A percentile compares a stretch with the other conserved stretches of the same genome.
Evolutionary conservation across 2,329 filamentous ascomycete species (phyloP).

Genomic region (Bipolaris oryzae): DNA sequence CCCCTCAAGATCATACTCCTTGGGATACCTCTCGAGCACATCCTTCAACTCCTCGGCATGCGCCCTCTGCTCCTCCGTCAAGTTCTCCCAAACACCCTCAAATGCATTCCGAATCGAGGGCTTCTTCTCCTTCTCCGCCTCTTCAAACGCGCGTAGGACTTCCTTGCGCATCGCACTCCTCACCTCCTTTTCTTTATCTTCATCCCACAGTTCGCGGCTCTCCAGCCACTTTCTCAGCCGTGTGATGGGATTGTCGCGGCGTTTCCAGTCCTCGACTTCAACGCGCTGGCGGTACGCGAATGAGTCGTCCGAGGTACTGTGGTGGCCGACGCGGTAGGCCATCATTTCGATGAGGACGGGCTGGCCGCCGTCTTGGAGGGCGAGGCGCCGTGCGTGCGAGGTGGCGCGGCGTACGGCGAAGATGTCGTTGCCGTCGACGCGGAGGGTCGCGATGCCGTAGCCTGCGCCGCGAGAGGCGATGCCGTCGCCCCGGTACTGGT

Average conservation of each 20-base stretch:
- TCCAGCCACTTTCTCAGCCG: slow-evolving; percentile 91
- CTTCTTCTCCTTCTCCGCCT: slow-evolving; percentile 82
- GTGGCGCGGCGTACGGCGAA: slow-evolving; percentile 86
- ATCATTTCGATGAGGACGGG: slow-evolving; percentile 93
- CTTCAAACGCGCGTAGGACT: slow-evolving; percentile 80
- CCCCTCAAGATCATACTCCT: slow-evolving; percentile 84
- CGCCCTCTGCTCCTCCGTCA: slow-evolving; percentile 76
- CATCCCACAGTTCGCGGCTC: slow-evolving; percentile 80
- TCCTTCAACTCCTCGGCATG: slow-evolving; percentile 79
- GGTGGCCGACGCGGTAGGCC: slow-evolving; percentile 97
- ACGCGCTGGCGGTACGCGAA: slow-evolving; percentile 93
- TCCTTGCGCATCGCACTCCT: slow-evolving; percentile 72
- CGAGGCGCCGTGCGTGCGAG: slow-evolving; percentile 75
- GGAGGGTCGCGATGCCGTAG: slow-evolving; percentile 92
- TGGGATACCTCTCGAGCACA: slow-evolving; percentile 84
- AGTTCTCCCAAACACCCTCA: slow-evolving; percentile 84
- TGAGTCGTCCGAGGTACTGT: slow-evolving; percentile 95
- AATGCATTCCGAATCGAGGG: slow-evolving; percentile 76
- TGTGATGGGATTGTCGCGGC: slow-evolving; percentile 86
- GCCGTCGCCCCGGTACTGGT: slow-evolving; percentile 90
- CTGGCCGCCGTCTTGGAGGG: slow-evolving; percentile 77
- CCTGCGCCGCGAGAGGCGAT: slow-evolving; percentile 86
- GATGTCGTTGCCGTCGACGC: slow-evolving; percentile 93
- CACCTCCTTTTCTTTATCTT: slow-evolving; percentile 76
- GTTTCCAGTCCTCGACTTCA: slow-evolving; percentile 94